Base-by-base conservation (phyloP, 2,329 filamentous ascomycete species). In the Colletotrichum abscissum region DNA sequence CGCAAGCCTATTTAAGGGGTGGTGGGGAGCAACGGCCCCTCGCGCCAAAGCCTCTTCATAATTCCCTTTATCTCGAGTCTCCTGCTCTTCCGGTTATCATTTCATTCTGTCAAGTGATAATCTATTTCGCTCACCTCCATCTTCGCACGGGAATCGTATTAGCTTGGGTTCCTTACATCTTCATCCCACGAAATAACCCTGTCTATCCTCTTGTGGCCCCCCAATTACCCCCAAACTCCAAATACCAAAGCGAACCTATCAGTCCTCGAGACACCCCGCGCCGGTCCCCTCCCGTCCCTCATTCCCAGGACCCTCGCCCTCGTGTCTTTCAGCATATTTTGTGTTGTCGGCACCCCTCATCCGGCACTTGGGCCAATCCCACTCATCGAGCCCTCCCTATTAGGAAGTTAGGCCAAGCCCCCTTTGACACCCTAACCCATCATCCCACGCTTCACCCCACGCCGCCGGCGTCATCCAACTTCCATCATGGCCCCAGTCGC, bases 401-500 rank as follows among this genome's bases (percentile, higher is more conserved):
- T 76, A 76, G 75, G 75, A 72, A 76, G 67, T 75, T 72, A 35
- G 63, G 58, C 65, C 72, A 73, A 75, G 73, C 75, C 72, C 65
- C 60, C 49, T 60, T 69, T 54, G 74, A 66, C 57, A 69, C 67
- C 71, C 62, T 65, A 56, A 65, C 55, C 63, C 64, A 72, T 74
- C 78, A 79, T 79, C 78, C 78, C 79, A 76, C 76, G 74, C 66
- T 70, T 68, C 79, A 81, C 82, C 82, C 82, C 82, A 81, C 82
- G 78, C 78, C 73, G 60, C 69, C 78, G 70, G 74, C 76, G 72
- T 78, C 76, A 77, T 78, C 75, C 73, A 74, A 38, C 46, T 67
- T 73, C 62, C 63, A 81, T 75, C 64, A 89, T 89, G 87, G 86
- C 86, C 77, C 87, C 87, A 79, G 86, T 85, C 77, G 87, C 87